Evolutionary conservation across 495 filamentous ascomycete species (phyloP).

Genomic region (Oidiodendron maius): DNA sequence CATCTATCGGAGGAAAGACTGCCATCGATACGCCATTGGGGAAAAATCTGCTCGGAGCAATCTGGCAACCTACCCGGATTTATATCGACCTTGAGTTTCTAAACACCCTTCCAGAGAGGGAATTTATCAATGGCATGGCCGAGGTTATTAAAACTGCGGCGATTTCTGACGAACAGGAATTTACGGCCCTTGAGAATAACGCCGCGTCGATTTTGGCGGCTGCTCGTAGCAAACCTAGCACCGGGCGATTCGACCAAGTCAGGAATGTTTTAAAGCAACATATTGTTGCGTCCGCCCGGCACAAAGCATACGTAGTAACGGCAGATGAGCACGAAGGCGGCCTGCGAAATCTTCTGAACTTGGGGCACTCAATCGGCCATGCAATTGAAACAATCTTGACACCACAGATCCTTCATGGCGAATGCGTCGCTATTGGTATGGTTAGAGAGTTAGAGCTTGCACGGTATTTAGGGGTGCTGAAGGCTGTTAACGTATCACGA

Average conservation of each 20-base stretch:
- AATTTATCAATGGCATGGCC: constrained; percentile 98
- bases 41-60: constrained; percentile 93
- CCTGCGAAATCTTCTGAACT: constrained; percentile 90
- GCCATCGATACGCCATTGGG: constrained; percentile 93
- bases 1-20: constrained; percentile 98
- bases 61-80: constrained; percentile 91
- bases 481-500: constrained; percentile 80
- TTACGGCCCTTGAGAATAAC: constrained; percentile 76
- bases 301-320: constrained; percentile 92
- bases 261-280: constrained; percentile 75
- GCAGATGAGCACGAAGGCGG: constrained; percentile 92
- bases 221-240: constrained; percentile 28
- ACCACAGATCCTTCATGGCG: constrained; percentile 91
- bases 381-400: constrained; percentile 94
- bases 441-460: constrained; percentile 94
- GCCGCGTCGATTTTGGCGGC: constrained; percentile 68
- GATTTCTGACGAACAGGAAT: constrained; percentile 88
- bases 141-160: constrained; percentile 98
- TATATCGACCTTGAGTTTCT: constrained; percentile 93
- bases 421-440: constrained; percentile 96
- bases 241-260: constrained; percentile 56
- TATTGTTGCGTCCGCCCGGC: constrained; percentile 79
- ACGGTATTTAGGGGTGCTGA: constrained; percentile 81
- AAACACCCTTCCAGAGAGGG: constrained; percentile 81
- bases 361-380: constrained; percentile 97